Base-by-base conservation (phyloP, 2,329 filamentous ascomycete genomes). In the Mycosphaerella sp. region DNA sequence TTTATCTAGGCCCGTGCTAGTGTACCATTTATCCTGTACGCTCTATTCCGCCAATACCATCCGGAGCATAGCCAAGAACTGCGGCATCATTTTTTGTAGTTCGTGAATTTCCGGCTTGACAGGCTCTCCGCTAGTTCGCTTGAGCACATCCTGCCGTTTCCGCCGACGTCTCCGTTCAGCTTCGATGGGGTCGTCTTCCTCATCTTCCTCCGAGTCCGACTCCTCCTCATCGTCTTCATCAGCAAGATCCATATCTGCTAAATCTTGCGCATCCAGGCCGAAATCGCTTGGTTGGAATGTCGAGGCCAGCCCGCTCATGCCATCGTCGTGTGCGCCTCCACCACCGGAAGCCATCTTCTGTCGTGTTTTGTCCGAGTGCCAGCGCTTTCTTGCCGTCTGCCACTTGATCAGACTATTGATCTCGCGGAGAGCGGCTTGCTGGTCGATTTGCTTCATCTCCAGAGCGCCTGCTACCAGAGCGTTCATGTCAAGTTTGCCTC, bases 311-410 rank as follows among this genome's bases (percentile, higher is more conserved):
- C 82, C 7, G 79, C 80, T 6, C 79, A 78, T 49, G 74, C 79
- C 71, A 26, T 77, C 76, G 17, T 68, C 71, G 5, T 54, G 46
- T 51, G 58, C 34, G 12, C 34, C 34, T 64, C 71, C 75, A 2
- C 83, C 84, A 66, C 92, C 90, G 2, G 89, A 90, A 0, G 93
- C 93, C 93, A 98, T 97, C 79, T 98, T 98, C 75, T 97, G 93
- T 51, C 91, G 78, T 7, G 93, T 98, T 78, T 98, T 98, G 73
- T 95, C 89, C 57, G 92, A 84, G 69, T 98, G 93, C 93, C 93
- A 98, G 74, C 92, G 92, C 79, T 98, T 97, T 52, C 93, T 80
- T 41, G 89, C 88, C 68, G 91, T 89, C 71, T 98, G 93, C 93
- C 93, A 98, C 45, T 85, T 79, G 63, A 98, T 93, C 47, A 98